Evolutionary conservation across 1,284 basidiomycete species (phyloP).

Genomic region (Ceratobasidium sp.): DNA sequence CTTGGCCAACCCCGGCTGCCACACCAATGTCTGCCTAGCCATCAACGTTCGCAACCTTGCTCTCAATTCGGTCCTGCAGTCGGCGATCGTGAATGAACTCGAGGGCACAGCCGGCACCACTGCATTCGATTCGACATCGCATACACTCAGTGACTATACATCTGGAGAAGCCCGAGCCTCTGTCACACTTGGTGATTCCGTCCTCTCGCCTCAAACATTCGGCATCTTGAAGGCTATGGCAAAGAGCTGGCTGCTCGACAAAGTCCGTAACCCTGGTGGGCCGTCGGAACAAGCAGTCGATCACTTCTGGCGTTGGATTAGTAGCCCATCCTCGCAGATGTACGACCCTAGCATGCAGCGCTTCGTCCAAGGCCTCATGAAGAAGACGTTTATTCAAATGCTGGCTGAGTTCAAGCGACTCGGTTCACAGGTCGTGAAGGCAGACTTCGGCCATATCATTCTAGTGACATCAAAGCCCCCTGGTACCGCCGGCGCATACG

Average conservation of each 20-base stretch:
- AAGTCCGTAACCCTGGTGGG: conserved; percentile 71
- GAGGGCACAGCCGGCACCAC: conserved; percentile 93
- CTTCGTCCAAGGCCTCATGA: conserved; percentile 96
- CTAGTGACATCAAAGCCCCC: conserved; percentile 96
- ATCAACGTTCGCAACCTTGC: conserved; percentile 92
- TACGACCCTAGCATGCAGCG: conserved; percentile 95
- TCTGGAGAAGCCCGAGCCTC: conserved; percentile 80
- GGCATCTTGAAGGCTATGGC: conserved; percentile 88
- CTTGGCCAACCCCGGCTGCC: conserved; percentile 86
- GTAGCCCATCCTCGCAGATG: conserved; percentile 83
- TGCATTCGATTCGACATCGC: conserved; percentile 92
- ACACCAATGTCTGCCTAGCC: conserved; percentile 93
- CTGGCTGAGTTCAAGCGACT: conserved; percentile 96
- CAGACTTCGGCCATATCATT: conserved; percentile 92
- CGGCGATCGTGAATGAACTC: conserved; percentile 93
- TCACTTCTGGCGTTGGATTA: conserved; percentile 99
- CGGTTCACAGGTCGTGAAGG: conserved; percentile 93
- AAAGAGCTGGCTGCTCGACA: conserved; percentile 91
- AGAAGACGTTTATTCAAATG: conserved; percentile 96
- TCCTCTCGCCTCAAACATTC: conserved; percentile 92
- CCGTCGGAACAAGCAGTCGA: conserved; percentile 65
- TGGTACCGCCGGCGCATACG: conserved; percentile 94
- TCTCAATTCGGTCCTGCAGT: conserved; percentile 94
- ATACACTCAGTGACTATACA: conserved; percentile 91
- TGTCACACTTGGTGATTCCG: conserved; percentile 89